Evolutionary conservation across 1,139 yeast species (phyloP).

Genomic region (Magnusiomyces clavatus): DNA sequence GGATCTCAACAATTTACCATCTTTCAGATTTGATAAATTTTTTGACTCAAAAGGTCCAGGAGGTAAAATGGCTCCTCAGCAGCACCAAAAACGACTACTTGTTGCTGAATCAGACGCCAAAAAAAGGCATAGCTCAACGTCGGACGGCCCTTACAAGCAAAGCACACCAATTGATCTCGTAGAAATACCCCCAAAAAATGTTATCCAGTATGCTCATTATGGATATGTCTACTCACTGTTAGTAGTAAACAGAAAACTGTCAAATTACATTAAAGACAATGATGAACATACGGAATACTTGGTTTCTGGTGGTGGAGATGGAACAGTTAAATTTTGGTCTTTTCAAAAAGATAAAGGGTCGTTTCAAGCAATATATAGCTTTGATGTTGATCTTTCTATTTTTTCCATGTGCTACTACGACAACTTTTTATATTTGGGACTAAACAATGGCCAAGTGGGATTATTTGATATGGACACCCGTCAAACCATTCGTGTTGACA

Average conservation of each 20-base stretch:
- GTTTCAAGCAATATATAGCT: slow-evolving; percentile 32
- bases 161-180: slow-evolving; percentile 32
- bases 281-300: slow-evolving; percentile 36
- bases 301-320: slow-evolving; percentile 86
- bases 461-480: slow-evolving; percentile 80
- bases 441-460: slow-evolving; percentile 61
- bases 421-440: slow-evolving; percentile 70
- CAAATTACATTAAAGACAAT: slow-evolving; percentile 14
- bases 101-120: slow-evolving; percentile 13
- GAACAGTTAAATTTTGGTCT: slow-evolving; percentile 71
- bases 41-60: slow-evolving; percentile 90
- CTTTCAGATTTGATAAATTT: slow-evolving; percentile 73
- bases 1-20: slow-evolving; percentile 53
- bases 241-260: slow-evolving; percentile 19
- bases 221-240: slow-evolving; percentile 78
- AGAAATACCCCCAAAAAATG: slow-evolving; percentile 61
- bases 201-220: slow-evolving; percentile 77
- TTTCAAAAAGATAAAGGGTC: slow-evolving; percentile 23
- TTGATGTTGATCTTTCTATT: slow-evolving; percentile 64
- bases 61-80: slow-evolving; percentile 40
- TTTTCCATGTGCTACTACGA: slow-evolving; percentile 57
- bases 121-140: slow-evolving; percentile 1
- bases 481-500: slow-evolving; percentile 49
- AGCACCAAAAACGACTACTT: slow-evolving; percentile 4
- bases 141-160: too few relatives aligned